Base-by-base conservation (phyloP, 2,329 filamentous ascomycete species). In the Pestalotiopsis sp. region DNA sequence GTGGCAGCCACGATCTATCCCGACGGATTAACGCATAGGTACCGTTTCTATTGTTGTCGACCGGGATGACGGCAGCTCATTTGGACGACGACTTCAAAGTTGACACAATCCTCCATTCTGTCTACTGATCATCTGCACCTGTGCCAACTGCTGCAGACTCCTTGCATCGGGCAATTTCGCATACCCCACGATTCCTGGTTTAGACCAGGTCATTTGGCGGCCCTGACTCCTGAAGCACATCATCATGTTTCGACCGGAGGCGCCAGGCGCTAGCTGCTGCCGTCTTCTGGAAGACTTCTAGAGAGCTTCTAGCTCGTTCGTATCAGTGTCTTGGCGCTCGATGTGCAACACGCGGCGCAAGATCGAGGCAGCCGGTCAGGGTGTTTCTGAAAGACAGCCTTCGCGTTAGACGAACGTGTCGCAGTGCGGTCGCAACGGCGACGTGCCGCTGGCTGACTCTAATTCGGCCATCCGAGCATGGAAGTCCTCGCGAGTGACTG, bases 281-380 rank as follows among this genome's bases (percentile, higher is more conserved):
- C 23, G 52, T 59, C 56, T 66, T 66, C 64, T 66, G 58, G 64
- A 66, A 59, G 56, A n/a, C 17, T 66, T 66, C 64, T 66, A 59
- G 52, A 41, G 49, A 38, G 27, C 61, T 64, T 64, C 61, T 64
- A 64, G 56, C 64, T 59, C 27, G 31, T 49, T 66, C 64, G 64
- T 66, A 49, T 52, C 45, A 20, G 45, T 17, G 20, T 52, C 45
- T 66, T 66, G 23, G 31, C n/a, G 39, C 38, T 64, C 57, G 64
- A 57, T 17, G 64, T n/a, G 64, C 39, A 39, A 17, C 13, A 66
- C n/a, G 49, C 25, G 64, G n/a, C 36, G n/a, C 59, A 62, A 38
- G 59, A 39, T 25, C 36, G 31, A 36, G 27, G 59, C 31, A 12
- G 12, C 59, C 17, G 59, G 14, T 38, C 27, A 62, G 27, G 31